Evolutionary conservation across 2,329 filamentous ascomycete genomes (phyloP).

Genomic region (Xylaria digitata): DNA sequence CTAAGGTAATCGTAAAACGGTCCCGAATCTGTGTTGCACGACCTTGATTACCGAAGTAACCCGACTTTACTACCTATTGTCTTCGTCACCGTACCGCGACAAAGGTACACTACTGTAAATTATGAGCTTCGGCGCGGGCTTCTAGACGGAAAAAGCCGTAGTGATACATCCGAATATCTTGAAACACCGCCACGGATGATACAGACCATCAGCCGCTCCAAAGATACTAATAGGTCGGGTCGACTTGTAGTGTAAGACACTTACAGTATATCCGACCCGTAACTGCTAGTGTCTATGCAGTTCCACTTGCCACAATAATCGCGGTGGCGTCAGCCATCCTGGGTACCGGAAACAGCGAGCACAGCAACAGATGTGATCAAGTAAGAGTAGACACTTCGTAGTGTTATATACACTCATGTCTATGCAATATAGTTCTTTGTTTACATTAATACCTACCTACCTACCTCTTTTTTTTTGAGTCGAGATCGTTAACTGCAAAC

Average conservation of each 20-base stretch:
- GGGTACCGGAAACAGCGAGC: not conserved
- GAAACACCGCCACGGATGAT: constrained; percentile 13
- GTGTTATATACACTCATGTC: too few relatives aligned
- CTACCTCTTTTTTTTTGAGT: too few relatives aligned
- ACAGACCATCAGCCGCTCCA: constrained; percentile 3
- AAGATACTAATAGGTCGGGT: not conserved
- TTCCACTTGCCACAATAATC: constrained; percentile 5
- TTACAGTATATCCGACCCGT: constrained; percentile 14
- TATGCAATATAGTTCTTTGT: too few relatives aligned
- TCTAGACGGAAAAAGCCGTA: constrained; percentile 12
- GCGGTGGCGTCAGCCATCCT: constrained; percentile 25
- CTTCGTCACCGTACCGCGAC: not conserved
- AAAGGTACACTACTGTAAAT: too few relatives aligned
- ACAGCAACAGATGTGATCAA: too few relatives aligned
- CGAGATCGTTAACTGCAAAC: too few relatives aligned
- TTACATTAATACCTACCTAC: too few relatives aligned
- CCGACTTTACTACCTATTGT: constrained; percentile 6
- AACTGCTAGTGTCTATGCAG: not conserved
- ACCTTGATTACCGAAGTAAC: constrained; percentile 9
- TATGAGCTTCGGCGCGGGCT: too few relatives aligned
- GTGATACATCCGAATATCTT: not conserved
- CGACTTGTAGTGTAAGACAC: constrained; percentile 24
- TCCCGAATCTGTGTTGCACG: constrained; percentile 4
- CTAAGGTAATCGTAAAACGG: not conserved
- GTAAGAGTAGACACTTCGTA: not conserved